These are phyloP conservation scores for Eutypella sp. DNA, from an alignment of 2,329 filamentous ascomycete species.

Conservation along the genomic window DNA sequence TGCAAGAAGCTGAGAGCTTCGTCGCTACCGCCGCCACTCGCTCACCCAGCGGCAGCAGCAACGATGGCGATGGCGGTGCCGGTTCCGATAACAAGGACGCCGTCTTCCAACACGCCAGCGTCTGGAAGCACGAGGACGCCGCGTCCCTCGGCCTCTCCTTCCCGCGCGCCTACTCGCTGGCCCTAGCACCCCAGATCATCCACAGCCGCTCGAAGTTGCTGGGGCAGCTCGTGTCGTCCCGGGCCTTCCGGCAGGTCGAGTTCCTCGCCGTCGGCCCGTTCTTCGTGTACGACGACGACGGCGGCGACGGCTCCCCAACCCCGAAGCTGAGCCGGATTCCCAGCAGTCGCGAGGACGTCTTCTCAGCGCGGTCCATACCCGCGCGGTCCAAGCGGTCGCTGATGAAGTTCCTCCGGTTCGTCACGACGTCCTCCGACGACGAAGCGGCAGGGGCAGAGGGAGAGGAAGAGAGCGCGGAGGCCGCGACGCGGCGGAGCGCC, in stretches of 20 bases:
- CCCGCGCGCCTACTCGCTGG: constrained; percentile 74
- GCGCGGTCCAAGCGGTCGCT: constrained; percentile 76
- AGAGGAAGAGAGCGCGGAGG: too few species aligned
- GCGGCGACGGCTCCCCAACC: constrained; percentile 16
- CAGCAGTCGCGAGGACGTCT: constrained; percentile 87
- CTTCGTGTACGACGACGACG: constrained; percentile 62
- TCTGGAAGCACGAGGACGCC: constrained; percentile 31
- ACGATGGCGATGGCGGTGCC: neutral
- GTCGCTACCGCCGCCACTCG: too few species aligned
- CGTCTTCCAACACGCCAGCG: constrained; percentile 32
- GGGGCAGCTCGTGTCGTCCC: constrained; percentile 78
- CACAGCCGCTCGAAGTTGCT: constrained; percentile 78
- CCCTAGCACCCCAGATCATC: constrained; percentile 79
- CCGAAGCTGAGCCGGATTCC: constrained; percentile 65
- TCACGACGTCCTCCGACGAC: constrained; percentile 59
- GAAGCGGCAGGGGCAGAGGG: constrained; percentile 55
- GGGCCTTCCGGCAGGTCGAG: constrained; percentile 82
- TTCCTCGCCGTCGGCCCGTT: constrained; percentile 92
- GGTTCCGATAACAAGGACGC: neutral
- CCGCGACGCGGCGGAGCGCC: too few species aligned
- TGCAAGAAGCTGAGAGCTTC: constrained; percentile 79
- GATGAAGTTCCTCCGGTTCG: constrained; percentile 92
- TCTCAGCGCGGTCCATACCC: constrained; percentile 70
- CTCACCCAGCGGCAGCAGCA: too few species aligned
- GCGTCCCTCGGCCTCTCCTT: constrained; percentile 45